phyloP scores from a whole-genome alignment of 345 rosid species.

The Raphanus sativus region DNA sequence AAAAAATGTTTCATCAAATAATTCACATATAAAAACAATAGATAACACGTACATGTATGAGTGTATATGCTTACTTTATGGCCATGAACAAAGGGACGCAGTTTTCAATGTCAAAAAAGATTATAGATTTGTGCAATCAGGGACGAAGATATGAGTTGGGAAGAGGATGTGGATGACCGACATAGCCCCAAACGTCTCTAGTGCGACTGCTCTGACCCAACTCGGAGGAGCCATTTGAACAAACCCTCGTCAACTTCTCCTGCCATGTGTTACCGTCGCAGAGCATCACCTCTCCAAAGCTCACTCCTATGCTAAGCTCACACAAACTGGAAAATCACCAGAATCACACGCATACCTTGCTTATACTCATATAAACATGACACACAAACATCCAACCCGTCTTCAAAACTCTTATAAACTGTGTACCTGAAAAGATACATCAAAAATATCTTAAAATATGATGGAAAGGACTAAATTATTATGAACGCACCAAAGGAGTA shows the following conservation, averaged over 20 bases:
- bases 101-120: not conserved
- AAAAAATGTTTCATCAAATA: not conserved
- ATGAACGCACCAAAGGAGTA: not conserved
- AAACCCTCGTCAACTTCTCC: no score
- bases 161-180: not conserved
- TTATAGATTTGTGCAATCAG: no score
- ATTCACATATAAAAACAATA: no score
- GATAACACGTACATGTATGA: not conserved
- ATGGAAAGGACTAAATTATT: not conserved
- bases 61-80: not conserved
- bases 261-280: no score
- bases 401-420: no score
- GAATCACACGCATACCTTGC: not conserved
- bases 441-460: not conserved
- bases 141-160: not conserved
- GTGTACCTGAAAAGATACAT: no score
- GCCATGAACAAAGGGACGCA: not conserved
- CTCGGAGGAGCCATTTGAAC: not conserved
- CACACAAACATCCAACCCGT: no score
- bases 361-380: no score
- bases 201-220: not conserved
- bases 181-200: not conserved
- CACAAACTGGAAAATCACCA: not conserved
- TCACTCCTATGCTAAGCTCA: not conserved
- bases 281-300: not conserved